These are phyloP conservation scores for Fonsecaea erecta DNA, from an alignment of 2,329 filamentous ascomycete genomes.

Conservation along the genomic window DNA sequence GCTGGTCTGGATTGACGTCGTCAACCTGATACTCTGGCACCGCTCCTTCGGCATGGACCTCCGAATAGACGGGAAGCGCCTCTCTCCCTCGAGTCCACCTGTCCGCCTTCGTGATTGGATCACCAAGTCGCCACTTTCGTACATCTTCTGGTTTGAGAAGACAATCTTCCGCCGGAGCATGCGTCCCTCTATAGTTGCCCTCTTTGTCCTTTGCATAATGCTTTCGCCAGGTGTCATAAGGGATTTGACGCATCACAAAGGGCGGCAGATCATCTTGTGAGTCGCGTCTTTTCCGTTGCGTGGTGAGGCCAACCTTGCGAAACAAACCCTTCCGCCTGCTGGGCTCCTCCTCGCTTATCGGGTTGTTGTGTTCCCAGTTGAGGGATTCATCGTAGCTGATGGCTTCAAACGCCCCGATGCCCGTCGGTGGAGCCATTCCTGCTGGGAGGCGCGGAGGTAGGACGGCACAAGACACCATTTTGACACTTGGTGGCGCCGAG, in stretches of 20 bases:
- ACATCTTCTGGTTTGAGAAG: constrained; percentile 35
- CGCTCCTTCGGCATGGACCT: constrained; percentile 16
- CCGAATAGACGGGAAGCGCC: constrained; percentile 32
- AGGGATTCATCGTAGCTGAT: constrained; percentile 27
- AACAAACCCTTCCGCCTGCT: constrained; percentile 24
- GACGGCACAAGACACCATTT: constrained; percentile 32
- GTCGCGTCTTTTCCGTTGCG: constrained; percentile 22
- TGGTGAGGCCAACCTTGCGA: constrained; percentile 31
- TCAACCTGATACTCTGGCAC: constrained; percentile 27
- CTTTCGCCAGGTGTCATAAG: constrained; percentile 35
- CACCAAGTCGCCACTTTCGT: constrained; percentile 33
- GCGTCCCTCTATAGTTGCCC: constrained; percentile 32
- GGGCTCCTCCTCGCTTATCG: constrained; percentile 14
- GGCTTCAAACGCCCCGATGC: constrained; percentile 21
- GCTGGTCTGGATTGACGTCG: not conserved
- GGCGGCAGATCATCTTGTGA: constrained; percentile 26
- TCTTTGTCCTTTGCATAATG: constrained; percentile 36
- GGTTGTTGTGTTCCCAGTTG: constrained; percentile 31
- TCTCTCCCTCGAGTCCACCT: constrained; percentile 31
- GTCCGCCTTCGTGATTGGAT: constrained; percentile 30
- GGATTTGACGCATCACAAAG: constrained; percentile 32
- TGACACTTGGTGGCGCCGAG: constrained; percentile 20
- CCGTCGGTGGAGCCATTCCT: constrained; percentile 30
- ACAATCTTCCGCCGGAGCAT: constrained; percentile 34
- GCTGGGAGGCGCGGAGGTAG: constrained; percentile 28